Conservation (phyloP, 768 basidiomycete genomes). For the Pisolithus orientalis region DNA sequence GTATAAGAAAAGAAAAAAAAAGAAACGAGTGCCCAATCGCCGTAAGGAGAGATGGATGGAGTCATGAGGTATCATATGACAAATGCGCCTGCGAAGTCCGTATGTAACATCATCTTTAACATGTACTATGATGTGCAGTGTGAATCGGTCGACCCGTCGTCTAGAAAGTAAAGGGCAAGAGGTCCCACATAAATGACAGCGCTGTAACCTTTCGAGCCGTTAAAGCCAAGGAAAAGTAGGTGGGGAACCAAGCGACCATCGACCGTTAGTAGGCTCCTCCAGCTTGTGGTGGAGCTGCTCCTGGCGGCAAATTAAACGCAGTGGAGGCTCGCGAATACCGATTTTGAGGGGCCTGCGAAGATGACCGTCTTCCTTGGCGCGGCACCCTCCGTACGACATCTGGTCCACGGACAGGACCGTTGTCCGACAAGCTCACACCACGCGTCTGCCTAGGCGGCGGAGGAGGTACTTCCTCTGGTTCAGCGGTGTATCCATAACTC, state of each 20-base stretch:
- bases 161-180: background rate
- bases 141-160: background rate
- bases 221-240: background rate
- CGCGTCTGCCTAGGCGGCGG: conserved; percentile 29
- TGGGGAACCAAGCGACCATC: background rate
- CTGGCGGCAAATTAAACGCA: conserved; percentile 56
- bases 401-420: conserved; percentile 75
- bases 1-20: background rate
- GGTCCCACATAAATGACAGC: background rate
- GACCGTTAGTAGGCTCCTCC: conserved; percentile 3
- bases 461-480: conserved; percentile 31
- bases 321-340: conserved; percentile 61
- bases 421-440: conserved; percentile 75
- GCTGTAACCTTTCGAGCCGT: background rate
- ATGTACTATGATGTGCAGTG: background rate
- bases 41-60: background rate
- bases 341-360: conserved; percentile 58
- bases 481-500: conserved; percentile 26
- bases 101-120: background rate
- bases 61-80: background rate
- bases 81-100: background rate
- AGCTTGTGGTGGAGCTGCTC: conserved; percentile 62
- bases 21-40: background rate
- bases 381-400: conserved; percentile 79
- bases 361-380: conserved; percentile 50